These are phyloP conservation scores for Cajanus cajan DNA, from an alignment of 306 rosid genomes.

Conservation along the genomic window DNA sequence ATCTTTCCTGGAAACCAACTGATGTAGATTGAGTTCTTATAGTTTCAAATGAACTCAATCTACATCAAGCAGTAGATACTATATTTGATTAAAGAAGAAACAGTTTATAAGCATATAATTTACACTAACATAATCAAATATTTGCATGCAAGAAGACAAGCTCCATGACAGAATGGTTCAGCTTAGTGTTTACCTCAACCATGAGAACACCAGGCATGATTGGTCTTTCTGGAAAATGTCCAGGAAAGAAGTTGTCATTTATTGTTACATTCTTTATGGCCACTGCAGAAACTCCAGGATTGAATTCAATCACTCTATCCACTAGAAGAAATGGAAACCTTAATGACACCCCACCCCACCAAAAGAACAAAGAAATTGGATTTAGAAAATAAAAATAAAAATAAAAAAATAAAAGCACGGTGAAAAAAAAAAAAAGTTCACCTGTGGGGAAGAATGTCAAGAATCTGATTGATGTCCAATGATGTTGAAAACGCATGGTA, in stretches of 20 bases:
- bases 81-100: neutral
- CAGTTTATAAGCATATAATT: neutral
- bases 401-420: neutral
- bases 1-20: neutral
- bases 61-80: neutral
- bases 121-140: neutral
- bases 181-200: slow-evolving; percentile 64
- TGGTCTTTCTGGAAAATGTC: slow-evolving; percentile 94
- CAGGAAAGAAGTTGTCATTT: slow-evolving; percentile 92
- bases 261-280: slow-evolving; percentile 70
- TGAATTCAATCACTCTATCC: slow-evolving; percentile 79
- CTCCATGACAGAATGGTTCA: neutral
- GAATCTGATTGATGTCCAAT: slow-evolving; percentile 81
- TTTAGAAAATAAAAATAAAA: neutral
- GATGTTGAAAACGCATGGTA: slow-evolving; percentile 72
- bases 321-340: slow-evolving; percentile 96
- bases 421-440: slow-evolving; percentile 19
- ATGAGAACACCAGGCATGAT: slow-evolving; percentile 97
- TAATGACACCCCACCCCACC: neutral
- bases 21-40: neutral
- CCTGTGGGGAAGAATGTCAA: slow-evolving; percentile 83
- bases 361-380: neutral
- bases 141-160: neutral
- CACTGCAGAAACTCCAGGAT: slow-evolving; percentile 59
- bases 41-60: neutral